These are phyloP conservation scores for Fusarium clavum DNA, from an alignment of 2,329 filamentous ascomycete genomes.

Conservation along the genomic window DNA sequence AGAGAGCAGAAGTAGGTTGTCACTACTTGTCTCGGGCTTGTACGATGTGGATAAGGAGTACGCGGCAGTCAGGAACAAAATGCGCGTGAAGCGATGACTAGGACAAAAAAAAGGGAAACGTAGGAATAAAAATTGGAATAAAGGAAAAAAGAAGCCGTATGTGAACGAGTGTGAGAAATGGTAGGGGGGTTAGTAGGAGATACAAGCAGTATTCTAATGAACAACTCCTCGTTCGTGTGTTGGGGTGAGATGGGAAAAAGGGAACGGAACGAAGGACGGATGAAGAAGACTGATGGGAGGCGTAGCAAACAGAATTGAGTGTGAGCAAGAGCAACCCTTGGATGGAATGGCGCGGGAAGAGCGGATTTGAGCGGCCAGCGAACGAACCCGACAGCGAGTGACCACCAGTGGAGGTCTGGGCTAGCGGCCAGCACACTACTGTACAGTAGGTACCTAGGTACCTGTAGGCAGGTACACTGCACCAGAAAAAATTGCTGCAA, in stretches of 20 bases:
- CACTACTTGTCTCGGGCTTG: slow-evolving; percentile 36
- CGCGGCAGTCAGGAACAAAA: slow-evolving; percentile 27
- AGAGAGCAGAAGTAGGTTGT: slow-evolving; percentile 20
- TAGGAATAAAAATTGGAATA: slow-evolving; percentile 3
- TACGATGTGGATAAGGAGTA: slow-evolving; percentile 34
- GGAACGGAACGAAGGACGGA: slow-evolving; percentile 32
- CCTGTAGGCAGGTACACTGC: background rate
- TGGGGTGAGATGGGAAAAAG: slow-evolving; percentile 20
- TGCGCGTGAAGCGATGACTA: slow-evolving; percentile 12
- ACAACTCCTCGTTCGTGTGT: slow-evolving; percentile 22
- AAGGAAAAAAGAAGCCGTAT: slow-evolving; percentile 2
- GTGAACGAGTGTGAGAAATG: slow-evolving; percentile 34
- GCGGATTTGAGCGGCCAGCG: slow-evolving; percentile 27
- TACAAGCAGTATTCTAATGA: slow-evolving; percentile 21
- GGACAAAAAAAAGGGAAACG: slow-evolving; percentile 6
- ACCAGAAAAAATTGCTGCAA: slow-evolving; percentile 22
- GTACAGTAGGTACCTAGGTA: too few species aligned
- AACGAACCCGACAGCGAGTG: slow-evolving; percentile 1
- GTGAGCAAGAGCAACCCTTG: slow-evolving; percentile 11
- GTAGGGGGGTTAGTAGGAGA: slow-evolving; percentile 15
- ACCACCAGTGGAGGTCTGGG: background rate
- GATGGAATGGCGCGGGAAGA: slow-evolving; percentile 29
- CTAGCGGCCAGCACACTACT: slow-evolving; percentile 1
- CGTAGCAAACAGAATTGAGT: slow-evolving; percentile 2
- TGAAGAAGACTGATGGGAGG: slow-evolving; percentile 23